Conservation (phyloP, 352 stramenopile species). For the Pythium pectinolyticum region DNA sequence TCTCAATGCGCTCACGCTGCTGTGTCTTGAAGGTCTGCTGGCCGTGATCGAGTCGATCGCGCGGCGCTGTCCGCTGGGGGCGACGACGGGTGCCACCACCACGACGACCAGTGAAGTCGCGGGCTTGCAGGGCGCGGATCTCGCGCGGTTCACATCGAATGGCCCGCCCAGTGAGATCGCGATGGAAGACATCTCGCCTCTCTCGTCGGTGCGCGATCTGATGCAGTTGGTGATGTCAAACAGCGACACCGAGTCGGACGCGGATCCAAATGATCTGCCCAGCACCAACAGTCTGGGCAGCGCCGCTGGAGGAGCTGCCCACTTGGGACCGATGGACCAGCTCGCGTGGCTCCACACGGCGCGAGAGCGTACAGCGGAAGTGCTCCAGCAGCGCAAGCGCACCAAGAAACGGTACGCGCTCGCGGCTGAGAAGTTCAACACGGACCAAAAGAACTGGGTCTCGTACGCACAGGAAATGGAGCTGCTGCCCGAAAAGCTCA, state of each 20-base stretch:
- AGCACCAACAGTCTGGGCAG: slow-evolving; percentile 22
- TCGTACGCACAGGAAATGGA: slow-evolving; percentile 87
- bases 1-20: slow-evolving; percentile 66
- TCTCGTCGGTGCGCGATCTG: slow-evolving; percentile 79
- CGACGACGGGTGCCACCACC: too few species aligned
- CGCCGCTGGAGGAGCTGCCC: background rate
- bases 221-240: slow-evolving; percentile 84
- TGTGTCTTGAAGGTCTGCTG: slow-evolving; percentile 86
- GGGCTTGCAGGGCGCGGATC: slow-evolving; percentile 57
- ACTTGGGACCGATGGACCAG: slow-evolving; percentile 39
- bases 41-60: slow-evolving; percentile 94
- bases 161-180: slow-evolving; percentile 45
- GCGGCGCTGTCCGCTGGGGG: slow-evolving; percentile 75
- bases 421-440: slow-evolving; percentile 95
- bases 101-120: slow-evolving; percentile 20
- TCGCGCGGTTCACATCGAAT: slow-evolving; percentile 60
- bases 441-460: slow-evolving; percentile 91
- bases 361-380: slow-evolving; percentile 82
- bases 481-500: slow-evolving; percentile 78
- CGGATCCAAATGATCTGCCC: slow-evolving; percentile 43
- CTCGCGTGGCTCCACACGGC: slow-evolving; percentile 82
- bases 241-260: slow-evolving; percentile 77
- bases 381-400: slow-evolving; percentile 90
- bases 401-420: slow-evolving; percentile 90
- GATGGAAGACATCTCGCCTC: slow-evolving; percentile 79